Base-by-base conservation (phyloP, 306 rosid genomes). In the Carpinus viminea region DNA sequence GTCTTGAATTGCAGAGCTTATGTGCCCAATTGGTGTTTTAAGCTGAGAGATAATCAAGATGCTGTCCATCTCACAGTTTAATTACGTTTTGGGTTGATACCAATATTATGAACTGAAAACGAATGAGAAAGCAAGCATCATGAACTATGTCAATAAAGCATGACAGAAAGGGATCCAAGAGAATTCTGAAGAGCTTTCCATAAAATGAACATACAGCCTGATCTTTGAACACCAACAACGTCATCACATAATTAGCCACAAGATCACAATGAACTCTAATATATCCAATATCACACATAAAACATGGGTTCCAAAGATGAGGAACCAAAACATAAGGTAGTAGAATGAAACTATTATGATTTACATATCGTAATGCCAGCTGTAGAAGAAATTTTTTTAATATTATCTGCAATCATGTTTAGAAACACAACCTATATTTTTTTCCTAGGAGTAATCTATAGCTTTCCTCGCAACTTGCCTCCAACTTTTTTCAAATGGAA, bases 131-230 rank as follows among this genome's bases (percentile, higher is more conserved):
- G 21, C 47, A 64, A 64, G 45, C 41, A 38, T 18, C 7, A 41
- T 9, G 51, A 36, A 41, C 72, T 8, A 66, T 38, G 7, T 38
- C 12, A 48, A 48, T 48, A 41, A 41, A 5, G 7, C 45, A 41
- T 41, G 8, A 41, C 45, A 41, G 45, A 59, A 59, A 55, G 70
- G 70, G n/a, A 64, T 36, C 47, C 16, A 34, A 34, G 70, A 34
- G 46, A 17, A 64, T 13, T 64, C 45, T 64, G 36, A 64, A 45
- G 70, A 64, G 46, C 70, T 64, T 64, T 47, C 70, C 47, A 7
- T 64, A 4, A 24, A 28, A 28, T 34, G 16, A 64, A 36, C 46
- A 62, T 31, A 36, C 47, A 34, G 47, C 70, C 34, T 64, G 70
- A 24, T 41, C 24, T 9, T 66, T 38, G 31, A 66, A 66, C 50